Evolutionary conservation across 495 filamentous ascomycete species (phyloP).

Genomic region (Penicillium canariense): DNA sequence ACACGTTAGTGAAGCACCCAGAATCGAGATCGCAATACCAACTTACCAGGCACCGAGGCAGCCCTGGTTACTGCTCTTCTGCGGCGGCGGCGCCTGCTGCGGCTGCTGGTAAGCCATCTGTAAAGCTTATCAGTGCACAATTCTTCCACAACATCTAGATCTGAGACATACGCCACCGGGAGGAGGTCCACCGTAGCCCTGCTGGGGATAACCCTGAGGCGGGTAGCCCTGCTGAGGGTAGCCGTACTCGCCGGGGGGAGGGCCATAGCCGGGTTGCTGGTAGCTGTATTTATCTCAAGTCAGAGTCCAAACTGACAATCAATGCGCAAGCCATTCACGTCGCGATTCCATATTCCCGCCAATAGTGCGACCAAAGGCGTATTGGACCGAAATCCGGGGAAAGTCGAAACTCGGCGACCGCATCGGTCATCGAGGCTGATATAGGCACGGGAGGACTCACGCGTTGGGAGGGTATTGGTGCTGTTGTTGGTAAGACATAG

Average conservation of each 20-base stretch:
- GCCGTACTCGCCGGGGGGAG: slow-evolving; percentile 3
- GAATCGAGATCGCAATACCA: not conserved
- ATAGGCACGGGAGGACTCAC: slow-evolving; percentile 10
- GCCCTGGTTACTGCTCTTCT: slow-evolving; percentile 50
- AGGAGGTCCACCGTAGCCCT: slow-evolving; percentile 20
- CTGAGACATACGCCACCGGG: no score
- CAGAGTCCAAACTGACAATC: not conserved
- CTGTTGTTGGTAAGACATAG: slow-evolving; percentile 47
- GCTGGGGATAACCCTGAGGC: slow-evolving; percentile 14
- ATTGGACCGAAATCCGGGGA: not conserved
- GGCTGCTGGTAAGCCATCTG: slow-evolving; percentile 22
- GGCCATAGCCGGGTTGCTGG: slow-evolving; percentile 5
- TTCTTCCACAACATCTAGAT: no score
- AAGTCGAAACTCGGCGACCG: not conserved
- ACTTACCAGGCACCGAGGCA: slow-evolving; percentile 62
- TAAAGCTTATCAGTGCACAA: not conserved
- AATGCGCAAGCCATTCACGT: not conserved
- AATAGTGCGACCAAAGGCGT: not conserved
- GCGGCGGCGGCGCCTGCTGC: slow-evolving; percentile 34
- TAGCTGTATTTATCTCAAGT: slow-evolving; percentile 6
- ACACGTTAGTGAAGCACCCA: slow-evolving; percentile 12
- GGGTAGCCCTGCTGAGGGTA: slow-evolving; percentile 17
- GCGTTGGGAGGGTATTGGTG: slow-evolving; percentile 27
- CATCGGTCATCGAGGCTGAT: not conserved
- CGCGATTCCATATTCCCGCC: not conserved